A percentile compares a stretch with the other conserved stretches of the same genome.
Evolutionary conservation across 106 monocot genomes (phyloP).

Genomic region (Platanthera guangdongensis): DNA sequence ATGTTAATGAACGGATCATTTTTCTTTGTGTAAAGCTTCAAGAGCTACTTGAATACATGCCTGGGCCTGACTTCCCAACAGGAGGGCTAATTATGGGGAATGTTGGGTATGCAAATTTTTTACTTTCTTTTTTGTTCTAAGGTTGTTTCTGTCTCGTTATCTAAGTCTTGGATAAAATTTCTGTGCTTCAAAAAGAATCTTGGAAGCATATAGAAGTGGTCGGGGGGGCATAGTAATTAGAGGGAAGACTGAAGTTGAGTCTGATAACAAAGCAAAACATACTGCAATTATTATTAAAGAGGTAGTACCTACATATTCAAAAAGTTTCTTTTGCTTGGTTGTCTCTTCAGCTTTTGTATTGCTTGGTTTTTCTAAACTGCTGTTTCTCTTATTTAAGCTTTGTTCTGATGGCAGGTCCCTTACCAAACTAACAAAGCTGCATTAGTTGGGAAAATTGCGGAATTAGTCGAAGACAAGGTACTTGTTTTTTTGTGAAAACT

Average conservation of each 20-base stretch:
- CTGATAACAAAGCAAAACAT: constrained; percentile 76
- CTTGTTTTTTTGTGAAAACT: constrained; percentile 3
- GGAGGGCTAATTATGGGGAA: constrained; percentile 96
- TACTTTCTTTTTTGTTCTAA: neutral
- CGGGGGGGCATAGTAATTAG: constrained; percentile 81
- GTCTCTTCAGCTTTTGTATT: neutral
- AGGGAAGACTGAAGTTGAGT: constrained; percentile 91
- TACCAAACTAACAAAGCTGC: constrained; percentile 94
- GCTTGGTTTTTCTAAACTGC: neutral
- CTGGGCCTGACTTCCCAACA: constrained; percentile 98
- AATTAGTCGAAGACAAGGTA: constrained; percentile 95
- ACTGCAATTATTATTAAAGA: constrained; percentile 81
- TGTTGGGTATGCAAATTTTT: constrained; percentile 44
- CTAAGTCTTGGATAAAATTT: constrained; percentile 6
- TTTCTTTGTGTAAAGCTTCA: constrained; percentile 46
- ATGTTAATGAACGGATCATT: constrained; percentile 3
- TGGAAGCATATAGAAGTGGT: constrained; percentile 95
- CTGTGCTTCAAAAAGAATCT: constrained; percentile 35
- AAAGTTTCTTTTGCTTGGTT: neutral
- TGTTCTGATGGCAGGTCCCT: constrained; percentile 61
- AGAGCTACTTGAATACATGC: constrained; percentile 97
- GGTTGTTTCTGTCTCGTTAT: neutral
- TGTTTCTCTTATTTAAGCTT: constrained; percentile 1
- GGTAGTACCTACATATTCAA: constrained; percentile 25
- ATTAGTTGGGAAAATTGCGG: constrained; percentile 88